Percentiles rank a stretch among this genome's conserved stretches.
These are phyloP conservation scores for Pseudogymnoascus sp. DNA, from an alignment of 2,329 filamentous ascomycete genomes.

Conservation along the genomic window DNA sequence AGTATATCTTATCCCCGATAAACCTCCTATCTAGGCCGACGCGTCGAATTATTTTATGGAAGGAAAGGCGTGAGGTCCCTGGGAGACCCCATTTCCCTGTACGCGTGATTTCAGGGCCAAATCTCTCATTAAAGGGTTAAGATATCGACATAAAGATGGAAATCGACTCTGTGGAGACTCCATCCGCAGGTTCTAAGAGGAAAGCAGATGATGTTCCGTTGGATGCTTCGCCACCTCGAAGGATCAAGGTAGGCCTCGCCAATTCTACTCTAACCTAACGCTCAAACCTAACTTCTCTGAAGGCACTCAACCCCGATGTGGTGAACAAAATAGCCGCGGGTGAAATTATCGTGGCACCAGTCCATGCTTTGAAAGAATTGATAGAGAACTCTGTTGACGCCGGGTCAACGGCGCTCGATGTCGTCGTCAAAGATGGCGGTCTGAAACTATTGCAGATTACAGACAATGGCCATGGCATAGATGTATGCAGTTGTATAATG, in stretches of 20 bases:
- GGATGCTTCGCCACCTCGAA: constrained; percentile 35
- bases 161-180: constrained; percentile 11
- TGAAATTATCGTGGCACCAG: constrained; percentile 95
- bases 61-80: neutral
- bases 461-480: constrained; percentile 92
- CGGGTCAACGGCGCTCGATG: constrained; percentile 84
- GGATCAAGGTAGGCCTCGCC: constrained; percentile 34
- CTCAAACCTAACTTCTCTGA: constrained; percentile 26
- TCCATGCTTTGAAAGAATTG: constrained; percentile 91
- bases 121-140: neutral
- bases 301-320: constrained; percentile 85
- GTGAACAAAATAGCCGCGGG: constrained; percentile 98
- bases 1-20: neutral
- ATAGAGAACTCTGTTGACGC: constrained; percentile 97
- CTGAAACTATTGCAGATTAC: constrained; percentile 94
- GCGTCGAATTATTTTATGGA: neutral
- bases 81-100: neutral
- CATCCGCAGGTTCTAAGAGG: constrained; percentile 35
- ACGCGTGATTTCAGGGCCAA: neutral
- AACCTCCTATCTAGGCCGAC: neutral
- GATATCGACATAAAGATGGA: neutral
- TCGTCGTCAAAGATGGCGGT: constrained; percentile 89
- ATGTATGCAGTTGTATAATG: constrained; percentile 46
- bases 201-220: constrained; percentile 37
- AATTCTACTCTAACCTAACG: neutral